These are phyloP conservation scores for Ophiostoma perfectum DNA, from an alignment of 2,329 filamentous ascomycete species.

Conservation along the genomic window DNA sequence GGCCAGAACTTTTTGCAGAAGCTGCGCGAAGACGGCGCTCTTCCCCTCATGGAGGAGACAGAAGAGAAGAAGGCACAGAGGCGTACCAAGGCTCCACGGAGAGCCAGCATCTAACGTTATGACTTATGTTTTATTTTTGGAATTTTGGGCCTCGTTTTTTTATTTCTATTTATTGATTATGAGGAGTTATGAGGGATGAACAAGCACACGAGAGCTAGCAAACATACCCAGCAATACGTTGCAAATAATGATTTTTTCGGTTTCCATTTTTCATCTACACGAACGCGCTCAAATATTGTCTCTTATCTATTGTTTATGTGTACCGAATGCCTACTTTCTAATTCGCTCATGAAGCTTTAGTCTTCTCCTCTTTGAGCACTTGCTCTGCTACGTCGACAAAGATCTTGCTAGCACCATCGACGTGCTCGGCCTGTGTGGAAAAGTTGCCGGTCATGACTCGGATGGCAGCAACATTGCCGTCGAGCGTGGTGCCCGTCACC, in stretches of 20 bases:
- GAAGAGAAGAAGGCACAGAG: constrained; percentile 71
- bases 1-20: constrained; percentile 74
- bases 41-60: constrained; percentile 65
- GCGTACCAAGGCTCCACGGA: constrained; percentile 71
- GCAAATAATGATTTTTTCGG: constrained; percentile 3
- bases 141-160: not conserved
- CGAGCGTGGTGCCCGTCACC: constrained; percentile 70
- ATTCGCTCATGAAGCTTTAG: constrained; percentile 1
- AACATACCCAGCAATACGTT: constrained; percentile 10
- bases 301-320: constrained; percentile 4
- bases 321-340: not conserved
- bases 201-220: constrained; percentile 1
- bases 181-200: not conserved
- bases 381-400: constrained; percentile 61
- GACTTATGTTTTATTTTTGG: constrained; percentile 6
- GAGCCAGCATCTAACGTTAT: constrained; percentile 62
- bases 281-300: not conserved
- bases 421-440: constrained; percentile 64
- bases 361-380: constrained; percentile 35
- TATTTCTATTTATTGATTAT: not conserved
- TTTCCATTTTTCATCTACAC: not conserved
- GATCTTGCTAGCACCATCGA: constrained; percentile 68
- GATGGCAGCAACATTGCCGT: constrained; percentile 65
- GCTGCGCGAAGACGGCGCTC: constrained; percentile 69
- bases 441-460: constrained; percentile 71